A percentile compares a stretch with the other conserved stretches of the same genome.
These are phyloP conservation scores for Westerdykella ornata DNA, from an alignment of 2,329 filamentous ascomycete species.

Conservation along the genomic window DNA sequence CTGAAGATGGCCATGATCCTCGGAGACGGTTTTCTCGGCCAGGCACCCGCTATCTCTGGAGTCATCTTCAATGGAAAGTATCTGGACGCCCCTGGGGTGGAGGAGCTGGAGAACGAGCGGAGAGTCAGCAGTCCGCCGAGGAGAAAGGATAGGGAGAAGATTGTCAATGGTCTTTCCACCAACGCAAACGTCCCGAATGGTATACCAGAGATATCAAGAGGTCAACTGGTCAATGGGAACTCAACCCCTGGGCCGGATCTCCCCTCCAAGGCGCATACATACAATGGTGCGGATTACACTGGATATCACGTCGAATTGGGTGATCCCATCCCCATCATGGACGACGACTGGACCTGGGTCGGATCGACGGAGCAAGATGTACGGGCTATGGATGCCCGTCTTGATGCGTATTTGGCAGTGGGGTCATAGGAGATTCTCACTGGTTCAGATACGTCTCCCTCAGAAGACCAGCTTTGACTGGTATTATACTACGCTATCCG, in stretches of 20 bases:
- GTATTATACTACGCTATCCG: no score
- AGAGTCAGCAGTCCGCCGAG: not conserved
- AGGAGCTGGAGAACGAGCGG: conserved; percentile 8
- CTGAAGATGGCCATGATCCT: conserved; percentile 69
- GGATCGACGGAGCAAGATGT: conserved; percentile 33
- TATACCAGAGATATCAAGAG: conserved; percentile 1
- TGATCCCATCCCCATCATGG: conserved; percentile 30
- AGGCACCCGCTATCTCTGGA: conserved; percentile 69
- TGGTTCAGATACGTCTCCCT: no score
- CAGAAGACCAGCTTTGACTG: no score
- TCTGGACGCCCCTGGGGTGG: conserved; percentile 48
- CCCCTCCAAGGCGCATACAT: no score
- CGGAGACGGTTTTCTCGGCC: conserved; percentile 66
- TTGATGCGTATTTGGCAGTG: conserved; percentile 37
- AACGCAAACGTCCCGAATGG: conserved; percentile 10
- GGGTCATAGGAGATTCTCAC: conserved; percentile 6
- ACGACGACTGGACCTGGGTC: conserved; percentile 37
- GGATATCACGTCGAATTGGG: conserved; percentile 21
- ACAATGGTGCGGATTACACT: conserved; percentile 6
- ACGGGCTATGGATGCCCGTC: conserved; percentile 24
- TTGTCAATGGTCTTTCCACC: conserved; percentile 7
- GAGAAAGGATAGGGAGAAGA: conserved; percentile 4
- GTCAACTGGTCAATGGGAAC: no score
- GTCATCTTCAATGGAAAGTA: conserved; percentile 61
- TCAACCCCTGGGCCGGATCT: not conserved